Evolutionary conservation across 176 grass and related monocot genomes (phyloP).

Genomic region (Aegilops umbellulata): DNA sequence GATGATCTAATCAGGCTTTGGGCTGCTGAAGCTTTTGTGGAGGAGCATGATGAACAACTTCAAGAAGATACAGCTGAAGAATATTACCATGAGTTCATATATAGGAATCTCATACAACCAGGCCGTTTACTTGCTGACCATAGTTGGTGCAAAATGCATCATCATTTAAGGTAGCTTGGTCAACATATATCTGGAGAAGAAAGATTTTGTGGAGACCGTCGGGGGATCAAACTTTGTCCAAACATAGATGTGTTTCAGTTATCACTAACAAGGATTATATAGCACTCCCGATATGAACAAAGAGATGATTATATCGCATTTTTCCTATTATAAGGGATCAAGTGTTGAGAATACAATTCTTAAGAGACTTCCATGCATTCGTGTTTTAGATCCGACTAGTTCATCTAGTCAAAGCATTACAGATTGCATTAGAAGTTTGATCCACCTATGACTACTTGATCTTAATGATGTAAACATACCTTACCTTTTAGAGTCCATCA

Average conservation of each 20-base stretch:
- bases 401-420: background rate
- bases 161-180: constrained; percentile 37
- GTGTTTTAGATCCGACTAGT: background rate
- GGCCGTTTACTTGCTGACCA: rapidly evolving
- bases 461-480: background rate
- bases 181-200: constrained; percentile 23
- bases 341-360: background rate
- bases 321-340: too few species aligned
- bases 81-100: background rate
- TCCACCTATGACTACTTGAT: background rate
- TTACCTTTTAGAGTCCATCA: background rate
- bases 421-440: background rate
- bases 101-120: background rate
- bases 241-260: background rate
- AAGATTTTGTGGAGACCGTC: constrained; percentile 10
- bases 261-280: background rate
- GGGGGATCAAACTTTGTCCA: background rate
- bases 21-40: background rate
- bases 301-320: background rate
- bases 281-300: background rate
- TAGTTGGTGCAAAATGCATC: background rate
- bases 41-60: background rate
- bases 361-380: background rate
- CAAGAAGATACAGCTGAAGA: background rate
- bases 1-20: background rate